Percentiles rank a stretch among this genome's conserved stretches.
Conservation (phyloP, 2,329 filamentous ascomycete species). For the Alternaria arbusti region DNA sequence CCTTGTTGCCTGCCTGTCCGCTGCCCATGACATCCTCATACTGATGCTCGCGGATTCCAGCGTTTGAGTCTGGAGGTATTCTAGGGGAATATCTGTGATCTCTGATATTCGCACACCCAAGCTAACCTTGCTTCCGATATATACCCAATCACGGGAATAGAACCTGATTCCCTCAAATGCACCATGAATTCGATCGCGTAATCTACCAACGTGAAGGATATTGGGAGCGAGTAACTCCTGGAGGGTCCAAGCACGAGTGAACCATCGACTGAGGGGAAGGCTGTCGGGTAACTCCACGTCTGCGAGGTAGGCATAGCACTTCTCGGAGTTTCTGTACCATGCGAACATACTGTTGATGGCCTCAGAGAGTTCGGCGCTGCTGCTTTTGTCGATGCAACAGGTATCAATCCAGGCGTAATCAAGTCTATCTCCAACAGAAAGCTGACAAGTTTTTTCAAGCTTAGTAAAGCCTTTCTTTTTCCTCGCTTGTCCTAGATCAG, state of each 20-base stretch:
- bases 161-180: no score
- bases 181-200: no score
- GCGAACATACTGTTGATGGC: constrained; percentile 27
- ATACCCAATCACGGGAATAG: no score
- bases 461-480: constrained; percentile 23
- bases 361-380: constrained; percentile 18
- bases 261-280: no score
- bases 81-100: constrained; percentile 9
- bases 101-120: background rate
- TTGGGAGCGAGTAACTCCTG: constrained; percentile 30
- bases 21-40: constrained; percentile 31
- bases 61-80: constrained; percentile 5
- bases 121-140: constrained; percentile 1
- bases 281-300: no score
- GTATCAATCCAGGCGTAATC: constrained; percentile 23
- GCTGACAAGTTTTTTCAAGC: constrained; percentile 17
- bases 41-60: constrained; percentile 15
- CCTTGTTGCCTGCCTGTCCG: constrained; percentile 19
- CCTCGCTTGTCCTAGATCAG: constrained; percentile 7
- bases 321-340: constrained; percentile 17
- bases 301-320: constrained; percentile 24
- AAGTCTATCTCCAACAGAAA: constrained; percentile 9
- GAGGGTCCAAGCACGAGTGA: constrained; percentile 23
- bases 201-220: no score
- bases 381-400: constrained; percentile 32